These are phyloP conservation scores for Rhizopogon vulgaris DNA, from an alignment of 768 basidiomycete genomes.

Conservation along the genomic window DNA sequence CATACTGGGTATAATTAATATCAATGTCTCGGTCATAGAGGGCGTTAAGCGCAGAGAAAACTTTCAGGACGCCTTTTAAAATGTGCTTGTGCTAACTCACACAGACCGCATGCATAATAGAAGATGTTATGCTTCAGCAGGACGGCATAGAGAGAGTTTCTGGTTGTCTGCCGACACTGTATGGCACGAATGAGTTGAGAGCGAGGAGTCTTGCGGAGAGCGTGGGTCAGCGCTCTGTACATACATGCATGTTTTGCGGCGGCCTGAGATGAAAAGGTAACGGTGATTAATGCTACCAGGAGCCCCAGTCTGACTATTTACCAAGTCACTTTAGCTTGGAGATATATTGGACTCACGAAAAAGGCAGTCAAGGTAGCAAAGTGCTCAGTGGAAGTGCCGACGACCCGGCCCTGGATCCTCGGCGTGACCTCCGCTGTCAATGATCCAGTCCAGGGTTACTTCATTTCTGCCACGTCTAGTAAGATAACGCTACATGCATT, in stretches of 20 bases:
- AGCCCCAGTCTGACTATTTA: background rate
- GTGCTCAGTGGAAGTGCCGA: no score
- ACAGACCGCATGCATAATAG: background rate
- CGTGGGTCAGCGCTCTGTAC: background rate
- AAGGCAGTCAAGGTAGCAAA: no score
- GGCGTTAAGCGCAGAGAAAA: background rate
- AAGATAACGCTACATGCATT: no score
- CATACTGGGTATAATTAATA: background rate
- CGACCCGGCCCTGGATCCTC: no score
- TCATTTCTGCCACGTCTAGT: no score
- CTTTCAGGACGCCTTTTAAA: background rate
- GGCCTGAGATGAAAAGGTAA: no score
- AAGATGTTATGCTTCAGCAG: background rate
- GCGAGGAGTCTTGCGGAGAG: background rate
- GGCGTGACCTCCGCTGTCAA: no score
- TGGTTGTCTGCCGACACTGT: background rate
- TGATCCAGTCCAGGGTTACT: no score
- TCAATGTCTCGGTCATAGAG: background rate
- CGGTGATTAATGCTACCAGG: background rate
- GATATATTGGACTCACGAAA: background rate
- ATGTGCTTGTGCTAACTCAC: background rate
- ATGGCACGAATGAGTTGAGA: background rate
- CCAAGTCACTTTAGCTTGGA: background rate
- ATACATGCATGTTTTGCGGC: no score
- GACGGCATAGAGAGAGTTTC: background rate